A percentile compares a stretch with the other conserved stretches of the same genome.
phyloP scores from a whole-genome alignment of 225 moss, liverwort and hornwort genomes.

The Marchantia paleacea region DNA sequence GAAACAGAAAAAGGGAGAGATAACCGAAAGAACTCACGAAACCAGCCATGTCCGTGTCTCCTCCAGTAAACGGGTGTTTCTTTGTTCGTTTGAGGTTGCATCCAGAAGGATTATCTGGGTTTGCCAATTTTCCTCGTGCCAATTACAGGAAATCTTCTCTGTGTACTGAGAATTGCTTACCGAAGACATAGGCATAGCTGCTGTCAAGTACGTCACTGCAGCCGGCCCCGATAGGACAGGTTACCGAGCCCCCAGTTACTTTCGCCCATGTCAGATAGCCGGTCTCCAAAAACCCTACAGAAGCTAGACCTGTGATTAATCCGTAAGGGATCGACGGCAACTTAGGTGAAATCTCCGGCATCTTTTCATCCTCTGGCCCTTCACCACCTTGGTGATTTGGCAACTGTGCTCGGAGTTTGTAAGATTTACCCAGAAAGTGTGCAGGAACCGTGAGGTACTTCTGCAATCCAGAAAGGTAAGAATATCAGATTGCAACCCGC shows the following conservation, averaged over 20 bases:
- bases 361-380: not conserved
- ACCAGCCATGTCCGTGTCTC: no score
- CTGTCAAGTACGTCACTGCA: constrained; percentile 93
- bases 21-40: no score
- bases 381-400: constrained; percentile 19
- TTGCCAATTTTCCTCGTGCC: no score
- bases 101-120: no score
- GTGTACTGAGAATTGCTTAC: constrained; percentile 27
- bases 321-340: constrained; percentile 65
- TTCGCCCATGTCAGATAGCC: constrained; percentile 83
- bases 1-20: no score
- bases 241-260: constrained; percentile 61
- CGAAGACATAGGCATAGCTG: constrained; percentile 74
- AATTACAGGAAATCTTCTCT: no score
- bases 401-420: constrained; percentile 22
- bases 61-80: no score
- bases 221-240: constrained; percentile 67
- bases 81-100: no score
- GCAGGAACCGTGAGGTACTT: not conserved
- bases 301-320: constrained; percentile 68
- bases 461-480: constrained; percentile 2
- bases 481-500: not conserved
- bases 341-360: constrained; percentile 9
- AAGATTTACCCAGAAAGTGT: not conserved
- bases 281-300: constrained; percentile 72